These are phyloP conservation scores for Marsdenia floribunda DNA, from an alignment of 257 asterid species.

Conservation along the genomic window DNA sequence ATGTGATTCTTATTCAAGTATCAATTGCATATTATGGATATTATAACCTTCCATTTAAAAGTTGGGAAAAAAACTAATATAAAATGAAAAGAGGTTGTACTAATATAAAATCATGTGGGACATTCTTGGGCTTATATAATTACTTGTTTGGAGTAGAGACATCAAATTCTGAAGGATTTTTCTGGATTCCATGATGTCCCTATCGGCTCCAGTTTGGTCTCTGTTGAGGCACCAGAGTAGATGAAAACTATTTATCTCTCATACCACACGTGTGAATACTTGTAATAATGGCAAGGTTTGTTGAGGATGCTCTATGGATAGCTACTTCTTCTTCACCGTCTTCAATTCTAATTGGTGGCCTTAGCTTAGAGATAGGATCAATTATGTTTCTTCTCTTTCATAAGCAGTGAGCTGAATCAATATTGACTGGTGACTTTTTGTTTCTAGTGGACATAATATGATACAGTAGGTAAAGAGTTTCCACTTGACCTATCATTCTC, in stretches of 20 bases:
- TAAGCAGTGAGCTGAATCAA: slow-evolving; percentile 3
- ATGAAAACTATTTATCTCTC: slow-evolving; percentile 1
- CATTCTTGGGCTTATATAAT: background rate
- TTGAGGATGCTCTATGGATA: background rate
- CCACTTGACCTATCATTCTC: slow-evolving; percentile 17
- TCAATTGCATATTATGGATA: background rate
- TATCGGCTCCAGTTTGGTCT: slow-evolving; percentile 3
- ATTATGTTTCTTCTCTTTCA: slow-evolving; percentile 1
- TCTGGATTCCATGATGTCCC: background rate
- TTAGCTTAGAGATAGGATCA: background rate
- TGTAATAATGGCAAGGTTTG: background rate
- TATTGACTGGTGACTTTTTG: background rate
- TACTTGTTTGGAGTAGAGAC: background rate
- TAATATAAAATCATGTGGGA: background rate
- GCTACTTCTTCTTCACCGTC: background rate
- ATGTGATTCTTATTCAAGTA: background rate
- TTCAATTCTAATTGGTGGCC: background rate
- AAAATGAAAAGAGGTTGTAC: too few relatives aligned
- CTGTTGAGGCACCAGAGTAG: background rate
- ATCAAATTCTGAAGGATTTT: background rate
- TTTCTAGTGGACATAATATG: slow-evolving; percentile 16
- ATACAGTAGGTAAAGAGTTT: slow-evolving; percentile 16
- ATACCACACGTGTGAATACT: slow-evolving; percentile 5
- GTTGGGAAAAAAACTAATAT: background rate
- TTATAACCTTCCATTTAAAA: background rate